A percentile compares a stretch with the other conserved stretches of the same genome.
phyloP scores from a whole-genome alignment of 257 asterid species.

The Scutellaria barbata region DNA sequence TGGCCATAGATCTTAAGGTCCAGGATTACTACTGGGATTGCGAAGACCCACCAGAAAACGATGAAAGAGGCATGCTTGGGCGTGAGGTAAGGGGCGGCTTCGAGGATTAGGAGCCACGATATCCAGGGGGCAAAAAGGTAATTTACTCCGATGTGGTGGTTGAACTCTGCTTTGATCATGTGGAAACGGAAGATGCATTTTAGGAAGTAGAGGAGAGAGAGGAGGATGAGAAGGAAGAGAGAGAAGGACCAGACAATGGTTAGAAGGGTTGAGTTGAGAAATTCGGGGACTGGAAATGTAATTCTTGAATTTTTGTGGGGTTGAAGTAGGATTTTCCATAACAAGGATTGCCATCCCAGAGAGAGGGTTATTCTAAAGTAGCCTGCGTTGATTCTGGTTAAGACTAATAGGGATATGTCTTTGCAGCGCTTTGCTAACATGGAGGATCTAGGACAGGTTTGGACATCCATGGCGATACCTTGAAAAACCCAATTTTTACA shows the following conservation, averaged over 20 bases:
- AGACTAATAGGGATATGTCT: conserved; percentile 17
- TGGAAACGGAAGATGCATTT: conserved; percentile 53
- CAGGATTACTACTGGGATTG: conserved; percentile 51
- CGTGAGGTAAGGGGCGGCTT: conserved; percentile 56
- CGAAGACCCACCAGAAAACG: conserved; percentile 62
- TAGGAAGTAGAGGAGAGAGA: conserved; percentile 54
- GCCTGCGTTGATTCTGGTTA: conserved; percentile 64
- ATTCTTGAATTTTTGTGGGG: conserved; percentile 35
- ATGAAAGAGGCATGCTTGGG: conserved; percentile 37
- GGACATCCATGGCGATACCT: too few species aligned
- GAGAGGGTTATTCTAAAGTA: conserved; percentile 67
- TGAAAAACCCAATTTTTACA: too few species aligned
- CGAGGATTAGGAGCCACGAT: conserved; percentile 68
- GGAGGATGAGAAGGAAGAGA: conserved; percentile 40
- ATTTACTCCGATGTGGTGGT: conserved; percentile 66
- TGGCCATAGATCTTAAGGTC: conserved; percentile 74
- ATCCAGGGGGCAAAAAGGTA: conserved; percentile 80
- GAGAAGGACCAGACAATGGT: conserved; percentile 53
- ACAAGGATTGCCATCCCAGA: conserved; percentile 56
- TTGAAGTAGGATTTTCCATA: conserved; percentile 66
- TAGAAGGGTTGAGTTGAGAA: conserved; percentile 31
- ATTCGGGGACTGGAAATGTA: conserved; percentile 33
- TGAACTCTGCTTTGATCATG: conserved; percentile 54
- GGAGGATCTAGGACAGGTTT: background rate
- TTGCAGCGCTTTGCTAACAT: background rate